Evolutionary conservation across 1,139 yeast species (phyloP).

Genomic region (Citeromyces hawaiiensis): DNA sequence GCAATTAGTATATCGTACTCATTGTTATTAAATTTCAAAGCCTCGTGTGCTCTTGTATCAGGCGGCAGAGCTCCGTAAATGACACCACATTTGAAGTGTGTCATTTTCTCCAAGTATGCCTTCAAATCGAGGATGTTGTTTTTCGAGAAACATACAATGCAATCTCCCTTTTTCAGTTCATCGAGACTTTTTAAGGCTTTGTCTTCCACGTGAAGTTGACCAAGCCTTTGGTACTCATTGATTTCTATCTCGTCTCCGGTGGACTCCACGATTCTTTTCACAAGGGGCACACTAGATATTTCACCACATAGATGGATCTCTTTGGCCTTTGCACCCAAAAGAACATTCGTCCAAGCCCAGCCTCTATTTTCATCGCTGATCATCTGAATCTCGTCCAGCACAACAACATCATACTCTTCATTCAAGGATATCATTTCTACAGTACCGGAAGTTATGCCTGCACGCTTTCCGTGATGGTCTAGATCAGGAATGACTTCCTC

Average conservation of each 20-base stretch:
- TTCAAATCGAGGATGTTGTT: constrained; percentile 52
- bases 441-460: constrained; percentile 76
- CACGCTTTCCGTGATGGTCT: constrained; percentile 56
- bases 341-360: constrained; percentile 90
- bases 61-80: constrained; percentile 96
- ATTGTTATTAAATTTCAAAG: constrained; percentile 62
- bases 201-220: constrained; percentile 48
- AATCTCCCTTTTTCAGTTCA: constrained; percentile 60
- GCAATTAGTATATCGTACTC: constrained; percentile 75
- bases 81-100: constrained; percentile 67
- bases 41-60: constrained; percentile 82
- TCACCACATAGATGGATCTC: constrained; percentile 94
- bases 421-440: constrained; percentile 80
- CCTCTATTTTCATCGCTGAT: constrained; percentile 72
- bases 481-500: constrained; percentile 73
- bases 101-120: constrained; percentile 45
- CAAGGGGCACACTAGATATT: constrained; percentile 58
- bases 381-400: constrained; percentile 96
- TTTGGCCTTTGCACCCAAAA: constrained; percentile 75
- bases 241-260: constrained; percentile 76
- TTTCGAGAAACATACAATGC: constrained; percentile 81
- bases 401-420: constrained; percentile 69
- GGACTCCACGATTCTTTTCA: constrained; percentile 39
- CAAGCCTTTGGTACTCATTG: constrained; percentile 60
- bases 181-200: constrained; percentile 18